phyloP scores from a whole-genome alignment of 768 basidiomycete species.

The Suillus plorans region DNA sequence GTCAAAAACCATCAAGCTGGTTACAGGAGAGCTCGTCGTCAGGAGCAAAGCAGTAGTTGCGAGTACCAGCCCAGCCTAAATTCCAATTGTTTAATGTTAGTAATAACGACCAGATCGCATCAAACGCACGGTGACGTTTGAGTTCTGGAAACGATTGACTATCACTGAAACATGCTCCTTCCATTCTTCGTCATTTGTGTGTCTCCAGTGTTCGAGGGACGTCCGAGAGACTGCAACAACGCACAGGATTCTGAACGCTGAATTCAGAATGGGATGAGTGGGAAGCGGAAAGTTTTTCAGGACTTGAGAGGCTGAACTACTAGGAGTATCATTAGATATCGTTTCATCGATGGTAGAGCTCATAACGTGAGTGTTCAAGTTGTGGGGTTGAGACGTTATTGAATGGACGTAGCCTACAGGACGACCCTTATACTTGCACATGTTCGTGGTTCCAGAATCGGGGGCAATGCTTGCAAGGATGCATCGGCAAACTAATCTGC shows the following conservation, averaged over 20 bases:
- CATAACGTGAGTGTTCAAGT: not conserved
- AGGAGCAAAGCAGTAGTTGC: slow-evolving; percentile 1
- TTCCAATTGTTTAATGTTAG: too few relatives aligned
- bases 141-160: not conserved
- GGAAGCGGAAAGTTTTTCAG: too few relatives aligned
- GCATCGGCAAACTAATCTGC: not conserved
- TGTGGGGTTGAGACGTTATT: not conserved
- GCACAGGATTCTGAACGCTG: not conserved
- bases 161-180: not conserved
- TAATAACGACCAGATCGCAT: not conserved
- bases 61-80: slow-evolving; percentile 3
- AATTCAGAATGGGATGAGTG: too few relatives aligned
- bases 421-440: not conserved
- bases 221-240: not conserved
- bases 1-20: not conserved
- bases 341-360: not conserved
- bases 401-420: not conserved
- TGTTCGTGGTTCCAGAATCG: not conserved
- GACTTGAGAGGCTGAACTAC: not conserved
- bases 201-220: not conserved
- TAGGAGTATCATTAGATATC: not conserved
- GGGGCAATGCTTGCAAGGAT: not conserved
- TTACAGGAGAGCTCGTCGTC: not conserved
- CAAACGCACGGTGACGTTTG: not conserved
- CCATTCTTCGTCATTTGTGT: not conserved